Conservation (phyloP, 345 rosid species). For the Citrus hindsii region DNA sequence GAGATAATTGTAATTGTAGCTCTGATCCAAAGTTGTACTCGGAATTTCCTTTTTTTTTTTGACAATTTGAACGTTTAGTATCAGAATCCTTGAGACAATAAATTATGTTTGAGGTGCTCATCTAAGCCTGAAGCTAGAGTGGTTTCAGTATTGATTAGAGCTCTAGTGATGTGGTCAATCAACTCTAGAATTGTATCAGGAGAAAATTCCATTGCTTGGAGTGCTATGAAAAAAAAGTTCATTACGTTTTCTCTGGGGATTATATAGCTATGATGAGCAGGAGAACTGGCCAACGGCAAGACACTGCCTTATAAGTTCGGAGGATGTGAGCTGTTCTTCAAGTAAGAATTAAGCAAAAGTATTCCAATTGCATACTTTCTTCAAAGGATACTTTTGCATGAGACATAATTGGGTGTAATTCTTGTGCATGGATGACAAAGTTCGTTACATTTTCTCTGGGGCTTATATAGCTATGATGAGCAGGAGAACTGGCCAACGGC, state of each 20-base stretch:
- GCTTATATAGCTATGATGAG: not conserved
- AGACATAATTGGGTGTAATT: not conserved
- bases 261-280: not conserved
- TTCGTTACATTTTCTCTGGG: not conserved
- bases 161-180: not conserved
- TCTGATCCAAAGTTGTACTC: not conserved
- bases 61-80: not conserved
- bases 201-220: not conserved
- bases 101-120: not conserved
- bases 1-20: not conserved
- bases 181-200: not conserved
- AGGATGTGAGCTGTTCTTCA: not conserved
- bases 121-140: not conserved
- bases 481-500: not conserved
- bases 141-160: not conserved
- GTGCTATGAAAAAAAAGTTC: not conserved
- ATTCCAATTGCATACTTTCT: not conserved
- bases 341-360: not conserved
- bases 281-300: not conserved
- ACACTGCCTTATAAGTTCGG: not conserved
- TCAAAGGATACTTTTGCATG: not conserved
- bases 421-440: not conserved
- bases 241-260: not conserved
- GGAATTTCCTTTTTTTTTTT: not conserved
- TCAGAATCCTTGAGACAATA: not conserved